phyloP scores from a whole-genome alignment of 257 asterid species.

The Lycium ferocissimum region DNA sequence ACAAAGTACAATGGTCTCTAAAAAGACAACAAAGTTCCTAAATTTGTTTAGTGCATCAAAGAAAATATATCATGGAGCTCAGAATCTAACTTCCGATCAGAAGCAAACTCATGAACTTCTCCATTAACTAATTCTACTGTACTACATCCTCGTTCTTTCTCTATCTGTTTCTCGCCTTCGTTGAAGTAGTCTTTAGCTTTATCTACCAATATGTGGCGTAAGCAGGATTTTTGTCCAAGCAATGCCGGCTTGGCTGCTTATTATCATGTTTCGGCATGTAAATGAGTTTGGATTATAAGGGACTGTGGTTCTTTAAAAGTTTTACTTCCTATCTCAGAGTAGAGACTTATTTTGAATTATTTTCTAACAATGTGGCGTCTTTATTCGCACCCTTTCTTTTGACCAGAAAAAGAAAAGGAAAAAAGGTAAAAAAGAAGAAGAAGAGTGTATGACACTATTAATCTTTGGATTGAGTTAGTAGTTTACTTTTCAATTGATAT shows the following conservation, averaged over 20 bases:
- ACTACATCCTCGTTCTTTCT: conserved; percentile 73
- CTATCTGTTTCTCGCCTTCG: conserved; percentile 51
- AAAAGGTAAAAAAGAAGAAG: too few relatives aligned
- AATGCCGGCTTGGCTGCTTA: conserved; percentile 51
- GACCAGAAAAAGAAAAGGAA: too few relatives aligned
- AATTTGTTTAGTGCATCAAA: background rate
- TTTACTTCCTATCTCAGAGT: too few relatives aligned
- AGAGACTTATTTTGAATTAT: too few relatives aligned
- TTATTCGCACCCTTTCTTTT: too few relatives aligned
- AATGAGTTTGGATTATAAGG: conserved; percentile 39
- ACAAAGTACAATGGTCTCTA: background rate
- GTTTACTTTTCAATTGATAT: too few relatives aligned
- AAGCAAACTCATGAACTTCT: conserved; percentile 67
- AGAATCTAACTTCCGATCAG: conserved; percentile 50
- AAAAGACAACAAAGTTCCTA: background rate
- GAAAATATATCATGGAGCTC: conserved; percentile 35
- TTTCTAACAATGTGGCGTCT: too few relatives aligned
- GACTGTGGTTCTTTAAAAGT: too few relatives aligned
- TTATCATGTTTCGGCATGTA: conserved; percentile 37
- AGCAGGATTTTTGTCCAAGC: conserved; percentile 59
- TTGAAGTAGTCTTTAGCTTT: conserved; percentile 60
- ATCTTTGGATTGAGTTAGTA: too few relatives aligned
- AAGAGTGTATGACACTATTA: too few relatives aligned
- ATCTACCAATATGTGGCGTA: conserved; percentile 56
- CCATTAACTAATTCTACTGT: conserved; percentile 65